phyloP scores from a whole-genome alignment of 2,329 filamentous ascomycete species.

The Fusarium globosum region DNA sequence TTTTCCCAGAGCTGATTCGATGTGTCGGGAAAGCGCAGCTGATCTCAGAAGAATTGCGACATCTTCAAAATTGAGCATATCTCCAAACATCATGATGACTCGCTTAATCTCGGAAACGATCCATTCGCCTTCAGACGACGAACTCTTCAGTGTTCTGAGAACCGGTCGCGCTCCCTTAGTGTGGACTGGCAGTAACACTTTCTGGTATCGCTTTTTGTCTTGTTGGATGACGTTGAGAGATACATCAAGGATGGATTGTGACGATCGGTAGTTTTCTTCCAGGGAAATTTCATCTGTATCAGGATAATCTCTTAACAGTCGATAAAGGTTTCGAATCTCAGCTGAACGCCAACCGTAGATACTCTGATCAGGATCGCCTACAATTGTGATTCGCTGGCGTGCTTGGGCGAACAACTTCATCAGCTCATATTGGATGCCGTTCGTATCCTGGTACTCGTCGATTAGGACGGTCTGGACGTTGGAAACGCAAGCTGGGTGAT shows the following conservation, averaged over 20 bases:
- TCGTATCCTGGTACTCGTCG: slow-evolving; percentile 98
- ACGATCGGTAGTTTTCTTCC: slow-evolving; percentile 95
- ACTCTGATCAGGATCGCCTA: slow-evolving; percentile 96
- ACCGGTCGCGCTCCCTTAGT: slow-evolving; percentile 83
- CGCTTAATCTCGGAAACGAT: slow-evolving; percentile 86
- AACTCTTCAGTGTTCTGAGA: slow-evolving; percentile 76
- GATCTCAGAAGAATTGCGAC: slow-evolving; percentile 90
- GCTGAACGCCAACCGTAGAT: slow-evolving; percentile 97
- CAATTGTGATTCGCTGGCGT: slow-evolving; percentile 84
- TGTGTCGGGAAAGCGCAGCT: slow-evolving; percentile 82
- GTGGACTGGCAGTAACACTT: slow-evolving; percentile 83
- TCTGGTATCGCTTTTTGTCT: slow-evolving; percentile 82
- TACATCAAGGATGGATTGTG: slow-evolving; percentile 81
- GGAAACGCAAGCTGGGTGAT: slow-evolving; percentile 81
- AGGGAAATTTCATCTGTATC: slow-evolving; percentile 85
- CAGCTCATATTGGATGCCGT: slow-evolving; percentile 92
- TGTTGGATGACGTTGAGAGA: slow-evolving; percentile 92
- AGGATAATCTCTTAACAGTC: slow-evolving; percentile 80
- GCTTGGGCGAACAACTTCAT: slow-evolving; percentile 87
- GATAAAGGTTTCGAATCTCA: slow-evolving; percentile 87
- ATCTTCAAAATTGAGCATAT: slow-evolving; percentile 78
- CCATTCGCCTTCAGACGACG: slow-evolving; percentile 84
- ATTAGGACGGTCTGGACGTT: slow-evolving; percentile 94
- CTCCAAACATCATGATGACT: slow-evolving; percentile 75
- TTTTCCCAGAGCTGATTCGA: slow-evolving; percentile 84